Evolutionary conservation across 805 yeast genomes (phyloP), one percentile per base, ranked within the genome.

Genomic region (Isabelozyma heimii): DNA sequence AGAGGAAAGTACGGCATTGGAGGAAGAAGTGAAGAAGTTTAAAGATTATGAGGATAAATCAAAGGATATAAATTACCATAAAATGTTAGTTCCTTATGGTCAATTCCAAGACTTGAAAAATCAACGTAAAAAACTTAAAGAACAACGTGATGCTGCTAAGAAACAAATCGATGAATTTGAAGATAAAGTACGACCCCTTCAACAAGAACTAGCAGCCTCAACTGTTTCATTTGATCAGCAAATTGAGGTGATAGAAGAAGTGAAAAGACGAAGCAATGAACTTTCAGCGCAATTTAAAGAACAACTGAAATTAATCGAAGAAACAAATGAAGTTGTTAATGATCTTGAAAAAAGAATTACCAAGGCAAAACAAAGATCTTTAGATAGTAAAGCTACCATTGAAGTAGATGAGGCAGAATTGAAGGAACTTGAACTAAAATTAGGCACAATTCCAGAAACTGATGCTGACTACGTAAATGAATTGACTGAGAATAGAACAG

Each of bases 41-140:
- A 67, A 76, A 52, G 77, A 73, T 40, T 82, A 69, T 51, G 73
- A 78, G 52, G 67, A 67, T 28, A 78, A 82, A 48, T 70, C 60
- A 45, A 61, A 53, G 63, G 78, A 71, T 46, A 63, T 63, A 47
- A 66, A 53, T 15, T 66, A 51, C 51, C 77, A 63, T 60, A 70
- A 60, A 61, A 76, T 59, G 48, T 59, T 72, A 37, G 56, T 74
- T 24, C 79, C 79, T 2, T 74, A 67, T 50, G 78, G 74, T 1
- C 66, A 67, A 52, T 58, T 65, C 6, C 65, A 69, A 35, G 78
- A 74, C 46, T 67, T 72, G 45, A 70, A 68, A 38, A 58, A 58
- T 9, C 61, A 58, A 14, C 66, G 67, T 47, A 61, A 58, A 16
- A 60, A 65, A 12, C 59, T 73, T 37, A 70, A 75, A 26, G 48